Base-by-base conservation (phyloP, 176 grass and related monocot species). In the Juncus inflexus region DNA sequence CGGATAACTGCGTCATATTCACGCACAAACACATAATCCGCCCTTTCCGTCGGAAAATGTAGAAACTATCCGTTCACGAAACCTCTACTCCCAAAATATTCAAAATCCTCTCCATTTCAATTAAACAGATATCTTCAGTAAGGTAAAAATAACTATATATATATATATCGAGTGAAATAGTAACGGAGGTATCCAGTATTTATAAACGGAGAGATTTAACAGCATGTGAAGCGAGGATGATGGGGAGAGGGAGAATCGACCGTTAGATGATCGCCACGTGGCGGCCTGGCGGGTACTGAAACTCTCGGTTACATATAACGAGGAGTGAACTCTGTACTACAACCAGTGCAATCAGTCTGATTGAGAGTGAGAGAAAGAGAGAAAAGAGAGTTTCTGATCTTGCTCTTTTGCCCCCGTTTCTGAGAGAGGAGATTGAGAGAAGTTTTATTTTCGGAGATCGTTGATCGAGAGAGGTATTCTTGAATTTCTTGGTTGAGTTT, bases 401-500 rank as follows among this genome's bases (percentile, higher is more conserved):
- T 28, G 19, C 19, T 28, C 19, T 28, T 28, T 28, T 28, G 52
- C 6, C 4, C 35, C 55, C 13, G 6, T 14, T 54, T 69, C 38
- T 58, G 55, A 3, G 37, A 70, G 67, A 6, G 56, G 13, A 70
- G 53, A 70, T 70, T 52, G n/a, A 58, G 13, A 4, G 54, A 42
- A 15, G 35, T 50, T 35, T 28, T 37, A 15, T 2, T 69, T 69
- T 12, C 7, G 28, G 38, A 59, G 38, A 28, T 70, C 52, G 9
- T 59, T 15, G 39, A 71, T 71, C 68, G 12, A 60, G 42, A 6
- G 13, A 71, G 68, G 68, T 71, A 60, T 55, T 58, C 35, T 71
- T n/a, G 7, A 58, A 41, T 35, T 42, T 58, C 6, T 12, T 43
- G 55, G 19, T 58, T 4, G 1, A 19, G n/a, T 40, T 69, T 36